A percentile compares a stretch with the other conserved stretches of the same genome.
phyloP scores from a whole-genome alignment of 805 yeast genomes.

The Torulaspora franciscae region DNA sequence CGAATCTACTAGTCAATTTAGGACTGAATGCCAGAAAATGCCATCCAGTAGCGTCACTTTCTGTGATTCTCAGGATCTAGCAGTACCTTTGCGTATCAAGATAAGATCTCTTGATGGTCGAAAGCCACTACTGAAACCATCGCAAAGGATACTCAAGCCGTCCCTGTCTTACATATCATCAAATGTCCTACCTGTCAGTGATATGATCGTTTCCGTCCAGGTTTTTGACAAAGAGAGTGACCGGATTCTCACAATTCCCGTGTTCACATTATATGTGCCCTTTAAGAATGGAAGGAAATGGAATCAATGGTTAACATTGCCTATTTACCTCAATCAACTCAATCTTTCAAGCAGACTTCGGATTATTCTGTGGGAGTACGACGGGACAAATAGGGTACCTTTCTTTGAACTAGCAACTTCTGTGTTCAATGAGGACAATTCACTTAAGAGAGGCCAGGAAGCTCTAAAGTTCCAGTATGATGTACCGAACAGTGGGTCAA shows the following conservation, averaged over 20 bases:
- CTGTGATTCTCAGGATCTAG: conserved; percentile 53
- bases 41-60: conserved; percentile 44
- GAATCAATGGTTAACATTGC: conserved; percentile 70
- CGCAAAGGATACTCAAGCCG: conserved; percentile 47
- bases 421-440: conserved; percentile 55
- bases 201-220: conserved; percentile 43
- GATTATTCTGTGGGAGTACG: conserved; percentile 64
- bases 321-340: conserved; percentile 68
- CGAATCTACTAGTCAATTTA: neutral
- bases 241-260: conserved; percentile 46
- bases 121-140: conserved; percentile 39
- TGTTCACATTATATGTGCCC: conserved; percentile 46
- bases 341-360: conserved; percentile 56
- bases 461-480: conserved; percentile 41
- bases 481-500: conserved; percentile 30
- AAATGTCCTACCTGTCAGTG: conserved; percentile 36
- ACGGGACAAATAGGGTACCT: conserved; percentile 45
- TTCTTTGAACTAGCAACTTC: conserved; percentile 60
- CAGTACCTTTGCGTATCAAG: conserved; percentile 45
- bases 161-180: conserved; percentile 40
- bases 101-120: conserved; percentile 46
- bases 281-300: conserved; percentile 48
- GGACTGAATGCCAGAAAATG: conserved; percentile 9
- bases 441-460: conserved; percentile 70
- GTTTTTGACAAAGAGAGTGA: conserved; percentile 40